Base-by-base conservation (phyloP, 225 moss, liverwort and hornwort species). In the Climacium dendroides region DNA sequence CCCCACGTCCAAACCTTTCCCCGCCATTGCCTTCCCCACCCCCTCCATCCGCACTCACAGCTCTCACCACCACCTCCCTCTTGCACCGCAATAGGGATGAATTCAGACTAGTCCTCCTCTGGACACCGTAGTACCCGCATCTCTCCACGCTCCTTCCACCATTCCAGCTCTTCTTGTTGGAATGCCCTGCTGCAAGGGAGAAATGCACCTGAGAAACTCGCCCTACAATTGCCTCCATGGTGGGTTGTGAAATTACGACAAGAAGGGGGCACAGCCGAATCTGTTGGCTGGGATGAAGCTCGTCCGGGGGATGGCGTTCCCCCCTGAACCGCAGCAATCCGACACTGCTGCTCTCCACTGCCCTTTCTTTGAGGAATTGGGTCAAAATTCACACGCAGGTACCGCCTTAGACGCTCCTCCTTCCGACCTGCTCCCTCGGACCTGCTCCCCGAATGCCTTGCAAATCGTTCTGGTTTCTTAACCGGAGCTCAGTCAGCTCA, bases 1-100 rank as follows among this genome's bases (percentile, higher is more conserved):
- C 89, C 65, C 91, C 91, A 24, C 87, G 79, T 85, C 90, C 93
- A 60, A 93, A 90, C 32, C 90, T 70, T 43, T 58, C 87, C 55
- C 90, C 88, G 30, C 78, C 87, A 45, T 81, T 88, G 13, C 78
- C 88, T 60, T 78, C 90, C 29, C 83, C 93, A 39, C 84, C 86
- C 34, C 89, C 93, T 59, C 89, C 91, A 73, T 86, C 91, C 43
- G 76, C 90, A 76, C 87, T 87, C 83, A 83, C 84, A 66, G 89
- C 90, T 24, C 71, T 79, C 59, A 73, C 39, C 63, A 29, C 58
- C 57, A 70, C 55, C 73, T 83, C 55, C 55, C 87, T 73, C 69
- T 47, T 82, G 82, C 55, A 63, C 74, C 54, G 54, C 61, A 67
- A 82, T 39, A 80, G 75, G 26, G 79, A 79, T 20, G 37, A 45